Base-by-base conservation (phyloP, 208 protist genomes). In the Acanthamoeba quina region DNA sequence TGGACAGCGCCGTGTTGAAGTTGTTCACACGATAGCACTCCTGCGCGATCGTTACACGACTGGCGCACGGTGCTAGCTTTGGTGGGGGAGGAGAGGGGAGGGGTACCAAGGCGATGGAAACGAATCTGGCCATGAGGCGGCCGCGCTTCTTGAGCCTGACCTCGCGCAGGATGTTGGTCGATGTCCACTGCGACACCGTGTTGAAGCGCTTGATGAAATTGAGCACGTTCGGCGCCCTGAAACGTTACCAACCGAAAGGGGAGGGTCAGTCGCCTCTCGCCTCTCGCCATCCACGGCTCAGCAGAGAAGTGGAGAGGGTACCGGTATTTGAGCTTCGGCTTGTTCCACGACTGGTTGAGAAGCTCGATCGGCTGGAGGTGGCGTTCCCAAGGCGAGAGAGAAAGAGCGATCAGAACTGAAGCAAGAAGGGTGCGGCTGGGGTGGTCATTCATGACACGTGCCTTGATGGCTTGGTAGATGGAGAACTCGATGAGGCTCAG, bases 161-260 rank as follows among this genome's bases (percentile, higher is more conserved):
- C 17, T 86, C 54, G 11, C 62, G 44, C 3, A 97, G 58, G 37
- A 97, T 97, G 47, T 78, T 82, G 0, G 92, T 95, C 0, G 95
- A 88, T 9, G 92, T 83, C 96, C 96, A 97, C 24, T 74, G 86
- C 6, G 96, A 97, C 11, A 97, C 90, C 2, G 9, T 62, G 91
- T 97, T 97, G 92, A 97, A 97, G 72, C 94, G 92, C 19, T 97
- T 56, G 62, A 97, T 97, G 95, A 97, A 97, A 4, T 72, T 86
- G 0, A 96, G 26, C 7, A 97, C 94, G 52, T 97, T 97, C 29
- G 90, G 94, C 37, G 96, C 96, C 41, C 64, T 91, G 85, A 10
- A 26, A n/a, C n/a, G n/a, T n/a, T n/a, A n/a, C n/a, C n/a, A n/a
- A n/a, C n/a, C n/a, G n/a, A n/a, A n/a, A n/a, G n/a, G n/a, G n/a